Evolutionary conservation across 2,329 filamentous ascomycete genomes (phyloP).

Genomic region (Zasmidium citrigriseum): DNA sequence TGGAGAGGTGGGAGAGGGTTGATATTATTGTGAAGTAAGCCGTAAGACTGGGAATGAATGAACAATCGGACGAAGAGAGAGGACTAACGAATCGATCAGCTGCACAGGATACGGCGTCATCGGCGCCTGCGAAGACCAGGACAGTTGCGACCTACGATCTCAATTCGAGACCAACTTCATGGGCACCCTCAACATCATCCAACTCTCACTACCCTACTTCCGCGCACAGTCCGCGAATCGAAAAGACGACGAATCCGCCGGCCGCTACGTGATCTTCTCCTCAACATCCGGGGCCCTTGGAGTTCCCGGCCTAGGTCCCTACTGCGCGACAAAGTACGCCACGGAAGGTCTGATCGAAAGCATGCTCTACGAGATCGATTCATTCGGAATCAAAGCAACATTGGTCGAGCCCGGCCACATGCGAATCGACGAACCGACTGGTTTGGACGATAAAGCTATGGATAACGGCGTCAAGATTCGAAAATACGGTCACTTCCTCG

Average conservation of each 20-base stretch:
- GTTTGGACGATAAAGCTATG: conserved; percentile 32
- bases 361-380: conserved; percentile 92
- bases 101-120: conserved; percentile 96
- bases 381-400: conserved; percentile 90
- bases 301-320: conserved; percentile 87
- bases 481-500: conserved; percentile 87
- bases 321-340: conserved; percentile 96
- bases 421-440: conserved; percentile 72
- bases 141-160: conserved; percentile 89
- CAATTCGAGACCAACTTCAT: conserved; percentile 99
- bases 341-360: conserved; percentile 94
- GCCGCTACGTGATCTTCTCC: conserved; percentile 92
- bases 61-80: not conserved
- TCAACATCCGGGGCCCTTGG: conserved; percentile 90
- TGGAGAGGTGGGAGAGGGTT: conserved; percentile 71
- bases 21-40: conserved; percentile 79
- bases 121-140: conserved; percentile 93
- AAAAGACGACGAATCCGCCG: conserved; percentile 43
- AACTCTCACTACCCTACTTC: conserved; percentile 84
- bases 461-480: conserved; percentile 53
- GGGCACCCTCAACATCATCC: conserved; percentile 90
- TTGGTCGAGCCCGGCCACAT: conserved; percentile 90
- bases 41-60: not conserved
- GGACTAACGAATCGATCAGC: conserved; percentile 29
- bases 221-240: conserved; percentile 60